phyloP scores from a whole-genome alignment of 257 asterid species.

The Echites panduratus region DNA sequence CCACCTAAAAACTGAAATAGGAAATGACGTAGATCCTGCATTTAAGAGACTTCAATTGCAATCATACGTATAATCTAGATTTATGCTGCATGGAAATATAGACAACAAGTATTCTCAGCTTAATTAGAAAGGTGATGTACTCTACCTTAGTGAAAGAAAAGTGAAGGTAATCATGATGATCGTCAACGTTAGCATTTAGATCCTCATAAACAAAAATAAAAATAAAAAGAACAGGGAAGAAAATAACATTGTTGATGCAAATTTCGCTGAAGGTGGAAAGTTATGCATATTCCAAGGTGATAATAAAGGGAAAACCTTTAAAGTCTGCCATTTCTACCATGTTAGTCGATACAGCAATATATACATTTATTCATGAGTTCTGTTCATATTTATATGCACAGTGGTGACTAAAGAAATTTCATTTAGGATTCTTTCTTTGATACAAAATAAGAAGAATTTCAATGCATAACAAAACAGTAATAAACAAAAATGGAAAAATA shows the following conservation, averaged over 20 bases:
- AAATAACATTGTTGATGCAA: not conserved
- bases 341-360: too few species aligned
- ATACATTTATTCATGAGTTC: not conserved
- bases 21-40: constrained; percentile 30
- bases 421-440: not conserved
- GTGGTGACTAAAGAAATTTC: not conserved
- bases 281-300: not conserved
- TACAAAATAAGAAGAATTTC: not conserved
- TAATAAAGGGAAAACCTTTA: not conserved
- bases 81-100: not conserved
- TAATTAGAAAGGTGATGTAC: not conserved
- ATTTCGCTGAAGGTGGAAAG: not conserved
- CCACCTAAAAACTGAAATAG: constrained; percentile 49
- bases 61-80: not conserved
- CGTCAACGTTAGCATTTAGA: not conserved
- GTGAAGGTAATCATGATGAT: not conserved
- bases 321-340: not conserved
- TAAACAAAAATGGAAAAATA: too few species aligned
- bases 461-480: too few species aligned
- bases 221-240: not conserved
- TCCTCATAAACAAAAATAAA: not conserved
- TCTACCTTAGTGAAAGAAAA: not conserved
- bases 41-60: not conserved
- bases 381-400: not conserved
- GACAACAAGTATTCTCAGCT: too few species aligned